These are phyloP conservation scores for Amphibolis antarctica DNA, from an alignment of 106 monocot species.

Conservation along the genomic window DNA sequence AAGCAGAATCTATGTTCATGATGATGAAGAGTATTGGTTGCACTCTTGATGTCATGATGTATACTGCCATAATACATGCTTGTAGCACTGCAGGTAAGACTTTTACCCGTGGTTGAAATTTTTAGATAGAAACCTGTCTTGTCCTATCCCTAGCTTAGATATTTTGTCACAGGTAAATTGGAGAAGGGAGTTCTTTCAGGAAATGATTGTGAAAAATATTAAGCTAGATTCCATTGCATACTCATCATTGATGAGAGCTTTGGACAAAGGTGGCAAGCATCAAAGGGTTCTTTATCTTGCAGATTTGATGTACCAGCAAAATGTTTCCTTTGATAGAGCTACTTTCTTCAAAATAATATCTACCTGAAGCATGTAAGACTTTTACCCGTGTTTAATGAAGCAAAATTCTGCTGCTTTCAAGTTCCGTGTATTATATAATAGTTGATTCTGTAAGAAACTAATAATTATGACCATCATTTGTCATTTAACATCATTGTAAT, in stretches of 20 bases:
- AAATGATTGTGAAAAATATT: slow-evolving; percentile 64
- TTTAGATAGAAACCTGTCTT: not conserved
- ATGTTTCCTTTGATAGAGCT: slow-evolving; percentile 45
- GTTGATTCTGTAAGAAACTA: too few relatives aligned
- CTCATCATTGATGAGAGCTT: slow-evolving; percentile 67
- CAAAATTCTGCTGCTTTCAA: not conserved
- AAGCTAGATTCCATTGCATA: slow-evolving; percentile 67
- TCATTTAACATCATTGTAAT: too few relatives aligned
- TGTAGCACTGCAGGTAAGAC: slow-evolving; percentile 47
- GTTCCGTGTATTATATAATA: too few relatives aligned
- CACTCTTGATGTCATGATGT: slow-evolving; percentile 63
- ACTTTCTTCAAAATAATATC: slow-evolving; percentile 59
- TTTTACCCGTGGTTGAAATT: not conserved
- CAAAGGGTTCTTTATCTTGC: slow-evolving; percentile 55
- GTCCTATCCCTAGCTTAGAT: slow-evolving; percentile 1
- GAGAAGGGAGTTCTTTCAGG: slow-evolving; percentile 60
- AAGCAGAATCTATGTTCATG: slow-evolving; percentile 67
- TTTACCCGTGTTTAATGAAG: not conserved
- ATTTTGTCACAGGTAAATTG: slow-evolving; percentile 44
- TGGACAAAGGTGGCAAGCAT: slow-evolving; percentile 56
- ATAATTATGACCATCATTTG: too few relatives aligned
- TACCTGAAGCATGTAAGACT: slow-evolving; percentile 75
- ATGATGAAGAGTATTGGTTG: slow-evolving; percentile 53
- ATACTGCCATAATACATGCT: slow-evolving; percentile 86
- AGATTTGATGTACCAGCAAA: slow-evolving; percentile 60